A percentile compares a stretch with the other conserved stretches of the same genome.
Conservation (phyloP, 306 rosid genomes). For the Datisca glomerata region DNA sequence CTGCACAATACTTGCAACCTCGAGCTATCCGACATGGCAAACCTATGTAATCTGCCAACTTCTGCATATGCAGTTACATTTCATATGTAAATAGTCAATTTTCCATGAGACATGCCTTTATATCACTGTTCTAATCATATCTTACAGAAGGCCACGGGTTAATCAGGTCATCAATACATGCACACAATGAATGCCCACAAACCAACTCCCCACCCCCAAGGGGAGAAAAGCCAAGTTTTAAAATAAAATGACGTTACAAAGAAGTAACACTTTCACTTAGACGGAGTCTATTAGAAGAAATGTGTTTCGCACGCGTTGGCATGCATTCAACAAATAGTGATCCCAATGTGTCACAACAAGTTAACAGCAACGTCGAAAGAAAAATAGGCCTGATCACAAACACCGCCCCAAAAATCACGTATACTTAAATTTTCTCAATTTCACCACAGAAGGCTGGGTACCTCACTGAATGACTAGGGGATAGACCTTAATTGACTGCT, state of each 20-base stretch:
- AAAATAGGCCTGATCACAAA: no score
- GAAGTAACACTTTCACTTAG: no score
- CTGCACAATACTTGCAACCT: constrained; percentile 88
- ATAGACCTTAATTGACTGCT: constrained; percentile 15
- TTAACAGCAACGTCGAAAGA: no score
- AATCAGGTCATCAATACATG: not conserved
- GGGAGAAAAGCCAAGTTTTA: no score
- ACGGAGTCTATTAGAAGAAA: no score
- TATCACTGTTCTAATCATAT: not conserved
- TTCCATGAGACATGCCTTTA: not conserved
- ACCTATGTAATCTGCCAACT: constrained; percentile 89
- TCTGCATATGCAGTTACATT: constrained; percentile 37
- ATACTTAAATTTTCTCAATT: not conserved
- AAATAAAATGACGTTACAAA: no score
- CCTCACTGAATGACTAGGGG: constrained; percentile 13
- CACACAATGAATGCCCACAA: no score
- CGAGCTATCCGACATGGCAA: constrained; percentile 97
- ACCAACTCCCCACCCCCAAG: no score
- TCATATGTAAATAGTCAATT: constrained; percentile 2
- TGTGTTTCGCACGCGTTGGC: no score
- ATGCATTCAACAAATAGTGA: no score
- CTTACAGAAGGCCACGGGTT: no score
- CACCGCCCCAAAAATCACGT: not conserved
- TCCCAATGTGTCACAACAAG: no score
- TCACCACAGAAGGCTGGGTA: constrained; percentile 14